Evolutionary conservation across 495 filamentous ascomycete species (phyloP).

Genomic region (Astrothelium macrocarpum): DNA sequence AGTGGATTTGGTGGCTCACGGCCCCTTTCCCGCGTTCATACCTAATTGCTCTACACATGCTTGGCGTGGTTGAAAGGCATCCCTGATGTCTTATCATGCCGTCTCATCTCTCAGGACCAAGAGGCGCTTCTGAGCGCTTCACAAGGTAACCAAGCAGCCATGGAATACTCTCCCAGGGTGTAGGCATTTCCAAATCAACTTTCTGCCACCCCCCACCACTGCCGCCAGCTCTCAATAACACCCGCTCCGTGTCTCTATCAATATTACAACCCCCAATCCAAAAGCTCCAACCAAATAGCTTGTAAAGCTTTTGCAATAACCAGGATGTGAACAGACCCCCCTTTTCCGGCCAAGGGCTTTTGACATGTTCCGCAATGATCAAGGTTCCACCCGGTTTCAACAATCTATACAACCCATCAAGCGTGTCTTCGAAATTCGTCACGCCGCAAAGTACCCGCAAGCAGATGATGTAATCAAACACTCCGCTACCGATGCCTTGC

Average conservation of each 20-base stretch:
- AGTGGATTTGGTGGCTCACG: too few species aligned
- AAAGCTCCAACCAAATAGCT: constrained; percentile 27
- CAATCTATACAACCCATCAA: constrained; percentile 26
- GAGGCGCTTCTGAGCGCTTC: background rate
- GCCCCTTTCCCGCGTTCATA: too few species aligned
- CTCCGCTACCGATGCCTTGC: constrained; percentile 11
- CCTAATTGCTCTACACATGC: too few species aligned
- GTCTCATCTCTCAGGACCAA: too few species aligned
- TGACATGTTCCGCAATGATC: constrained; percentile 35
- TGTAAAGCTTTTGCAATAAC: constrained; percentile 22
- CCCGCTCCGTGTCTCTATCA: constrained; percentile 24
- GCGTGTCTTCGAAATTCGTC: constrained; percentile 23
- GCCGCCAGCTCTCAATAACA: constrained; percentile 17
- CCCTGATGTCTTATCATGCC: too few species aligned
- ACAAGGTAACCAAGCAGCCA: background rate
- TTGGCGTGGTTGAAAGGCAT: too few species aligned
- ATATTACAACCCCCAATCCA: constrained; percentile 29
- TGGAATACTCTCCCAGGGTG: background rate
- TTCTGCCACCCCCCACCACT: constrained; percentile 19
- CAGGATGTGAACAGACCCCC: constrained; percentile 18
- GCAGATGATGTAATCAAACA: constrained; percentile 34
- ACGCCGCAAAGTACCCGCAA: constrained; percentile 34
- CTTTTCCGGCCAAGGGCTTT: constrained; percentile 24
- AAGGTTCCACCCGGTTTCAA: constrained; percentile 36
- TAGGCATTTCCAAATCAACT: constrained; percentile 15